A percentile compares a stretch with the other conserved stretches of the same genome.
phyloP scores from a whole-genome alignment of 192 early-diverging fungal species.

The Entophlyctis luteolus region DNA sequence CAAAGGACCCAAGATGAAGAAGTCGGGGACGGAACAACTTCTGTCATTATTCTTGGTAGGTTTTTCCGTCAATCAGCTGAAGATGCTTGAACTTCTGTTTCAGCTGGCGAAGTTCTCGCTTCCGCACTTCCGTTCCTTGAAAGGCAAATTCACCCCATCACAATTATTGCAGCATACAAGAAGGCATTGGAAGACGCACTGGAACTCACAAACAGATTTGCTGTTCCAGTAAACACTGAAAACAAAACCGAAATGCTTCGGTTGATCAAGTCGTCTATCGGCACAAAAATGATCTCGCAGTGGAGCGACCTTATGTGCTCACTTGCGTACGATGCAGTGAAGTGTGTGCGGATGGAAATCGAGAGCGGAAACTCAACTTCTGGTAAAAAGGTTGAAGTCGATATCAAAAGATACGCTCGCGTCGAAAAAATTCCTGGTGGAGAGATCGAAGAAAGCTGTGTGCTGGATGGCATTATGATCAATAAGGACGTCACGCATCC shows the following conservation, averaged over 20 bases:
- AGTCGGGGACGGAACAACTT: conserved; percentile 98
- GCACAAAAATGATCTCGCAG: conserved; percentile 92
- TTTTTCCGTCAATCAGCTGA: too few relatives aligned
- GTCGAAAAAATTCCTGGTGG: conserved; percentile 99
- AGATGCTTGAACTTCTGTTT: neutral
- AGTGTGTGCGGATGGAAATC: conserved; percentile 67
- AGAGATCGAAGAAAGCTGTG: conserved; percentile 91
- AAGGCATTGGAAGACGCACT: conserved; percentile 90
- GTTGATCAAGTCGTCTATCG: conserved; percentile 88
- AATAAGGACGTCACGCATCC: conserved; percentile 99
- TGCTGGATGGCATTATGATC: conserved; percentile 95
- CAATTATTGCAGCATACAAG: conserved; percentile 91
- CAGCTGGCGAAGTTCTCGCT: conserved; percentile 94
- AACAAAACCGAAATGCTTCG: conserved; percentile 85
- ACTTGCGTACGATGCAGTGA: conserved; percentile 93
- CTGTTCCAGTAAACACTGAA: conserved; percentile 76
- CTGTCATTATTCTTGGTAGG: conserved; percentile 96
- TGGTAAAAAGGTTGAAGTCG: conserved; percentile 80
- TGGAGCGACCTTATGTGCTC: conserved; percentile 99
- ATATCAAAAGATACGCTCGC: conserved; percentile 96
- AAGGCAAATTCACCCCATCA: conserved; percentile 96
- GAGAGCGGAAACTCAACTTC: conserved; percentile 51
- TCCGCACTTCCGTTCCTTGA: conserved; percentile 88
- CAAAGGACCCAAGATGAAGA: conserved; percentile 99
- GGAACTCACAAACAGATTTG: conserved; percentile 77